Base-by-base conservation (phyloP, 2,329 filamentous ascomycete genomes). In the Purpureocillium lavendulum region DNA sequence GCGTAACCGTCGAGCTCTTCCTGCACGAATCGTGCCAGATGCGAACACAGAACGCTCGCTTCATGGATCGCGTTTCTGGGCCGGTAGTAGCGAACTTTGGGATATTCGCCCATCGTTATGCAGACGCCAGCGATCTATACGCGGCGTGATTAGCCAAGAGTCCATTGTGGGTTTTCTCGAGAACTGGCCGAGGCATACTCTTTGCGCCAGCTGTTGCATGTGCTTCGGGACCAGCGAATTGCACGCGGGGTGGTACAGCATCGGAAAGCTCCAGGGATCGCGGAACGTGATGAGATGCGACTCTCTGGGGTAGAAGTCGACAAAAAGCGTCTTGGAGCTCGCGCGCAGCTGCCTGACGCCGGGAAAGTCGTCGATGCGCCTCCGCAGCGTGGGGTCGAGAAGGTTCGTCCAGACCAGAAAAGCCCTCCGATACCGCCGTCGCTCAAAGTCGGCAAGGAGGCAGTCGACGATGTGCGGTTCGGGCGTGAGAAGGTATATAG, bases 261-360 rank as follows among this genome's bases (percentile, higher is more conserved):
- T 75, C 1, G 88, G 88, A 55, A 98, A 98, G 64, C 90, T 97
- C 81, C 84, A 95, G 1, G 92, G 90, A 57, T 98, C 90, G 56
- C 85, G 74, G 54, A 98, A 96, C 1, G 87, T 94, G 51, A 96
- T 71, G 31, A 98, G 67, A 53, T 94, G 86, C 7, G 89, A 92
- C 65, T 98, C 92, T 54, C 87, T 79, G 6, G 92, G 89, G 56
- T 80, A 90, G 60, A 83, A 98, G 60, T 96, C 85, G 58, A 95
- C 77, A 39, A 89, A 86, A 40, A 97, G 69, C 4, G 88, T 86
- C 43, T 83, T 80, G 56, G 89, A 88, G 40, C 82, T 77, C n/a
- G 77, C 80, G 45, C 95, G 86, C 53, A 84, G 78, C 49, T 87
- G 77, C 45, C 82, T 74, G 26, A 82, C 78, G 45, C 74, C 70